Evolutionary conservation across 1,284 basidiomycete genomes (phyloP).

Genomic region (Athelia sp.): DNA sequence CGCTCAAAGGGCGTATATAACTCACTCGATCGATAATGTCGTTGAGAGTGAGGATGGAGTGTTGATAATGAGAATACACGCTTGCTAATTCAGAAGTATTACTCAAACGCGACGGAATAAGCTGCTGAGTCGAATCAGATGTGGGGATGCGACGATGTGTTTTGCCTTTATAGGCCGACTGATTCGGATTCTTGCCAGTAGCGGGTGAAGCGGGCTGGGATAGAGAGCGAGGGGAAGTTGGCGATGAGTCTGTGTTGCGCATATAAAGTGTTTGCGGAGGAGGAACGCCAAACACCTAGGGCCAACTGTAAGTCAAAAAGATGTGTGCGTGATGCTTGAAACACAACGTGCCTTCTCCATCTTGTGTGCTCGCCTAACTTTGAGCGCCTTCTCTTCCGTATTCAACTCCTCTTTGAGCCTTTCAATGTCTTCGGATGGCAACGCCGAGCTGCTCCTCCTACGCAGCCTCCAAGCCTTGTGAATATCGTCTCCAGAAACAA

Average conservation of each 20-base stretch:
- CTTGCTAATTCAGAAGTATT: background rate
- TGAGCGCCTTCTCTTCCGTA: conserved; percentile 68
- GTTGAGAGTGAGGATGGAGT: conserved; percentile 69
- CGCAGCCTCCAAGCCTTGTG: conserved; percentile 40
- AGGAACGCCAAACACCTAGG: conserved; percentile 71
- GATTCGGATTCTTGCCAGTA: conserved; percentile 37
- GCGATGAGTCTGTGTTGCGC: conserved; percentile 23
- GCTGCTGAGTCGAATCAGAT: conserved; percentile 48
- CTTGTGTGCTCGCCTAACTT: conserved; percentile 72
- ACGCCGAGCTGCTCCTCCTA: conserved; percentile 51
- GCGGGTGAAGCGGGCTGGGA: conserved; percentile 14
- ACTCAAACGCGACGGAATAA: conserved; percentile 30
- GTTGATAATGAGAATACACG: conserved; percentile 70
- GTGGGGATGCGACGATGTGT: conserved; percentile 41
- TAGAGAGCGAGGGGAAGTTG: conserved; percentile 14
- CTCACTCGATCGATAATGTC: conserved; percentile 73
- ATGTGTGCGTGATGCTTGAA: background rate
- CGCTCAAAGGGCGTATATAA: conserved; percentile 13
- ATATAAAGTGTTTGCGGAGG: conserved; percentile 73
- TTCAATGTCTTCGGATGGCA: conserved; percentile 49
- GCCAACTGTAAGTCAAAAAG: conserved; percentile 4
- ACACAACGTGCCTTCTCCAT: conserved; percentile 68
- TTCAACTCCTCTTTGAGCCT: conserved; percentile 63
- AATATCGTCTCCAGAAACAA: conserved; percentile 6
- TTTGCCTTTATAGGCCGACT: conserved; percentile 40